Evolutionary conservation across 805 yeast species (phyloP), one percentile per base, ranked within the genome.

Genomic region (Suhomyces prunicola): DNA sequence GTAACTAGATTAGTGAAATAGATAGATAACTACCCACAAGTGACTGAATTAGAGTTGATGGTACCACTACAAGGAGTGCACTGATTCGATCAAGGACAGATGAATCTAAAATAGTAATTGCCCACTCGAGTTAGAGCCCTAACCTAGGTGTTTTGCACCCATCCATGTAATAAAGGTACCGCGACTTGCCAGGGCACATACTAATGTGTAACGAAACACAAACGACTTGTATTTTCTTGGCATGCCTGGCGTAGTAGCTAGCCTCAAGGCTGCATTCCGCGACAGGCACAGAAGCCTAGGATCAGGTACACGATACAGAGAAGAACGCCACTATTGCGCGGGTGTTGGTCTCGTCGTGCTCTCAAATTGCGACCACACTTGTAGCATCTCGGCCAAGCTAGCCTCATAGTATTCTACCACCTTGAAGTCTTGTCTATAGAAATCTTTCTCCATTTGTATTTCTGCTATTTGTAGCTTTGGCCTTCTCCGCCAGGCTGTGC

Each of bases 401-500:
- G 19, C 19, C 19, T 19, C 19, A 19, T 19, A 19, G 19, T 19
- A 19, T 19, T 3, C 19, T 19, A 2, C 19, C 3, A 19, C 19
- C 19, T 19, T 19, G n/a, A n/a, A 19, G 19, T 19, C 3, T 19
- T 19, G 19, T 19, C 19, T 19, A 19, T 19, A 19, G 19, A 13
- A 2, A 6, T 15, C n/a, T 15, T n/a, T 6, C 4, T 36, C 17
- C 8, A 59, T 55, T 83, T 83, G 60, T 86, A 72, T 39, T 19
- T 39, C n/a, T 39, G 7, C 19, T 17, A 39, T 39, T 39, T 39
- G 23, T 15, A 39, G 42, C 42, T 42, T 19, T 42, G 46, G 26
- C 13, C 46, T 17, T 9, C 45, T 41, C 27, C 26, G 4, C 46
- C 29, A 9, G 27, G 22, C 44, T 40, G 44, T 40, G 22, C 24